phyloP scores from a whole-genome alignment of 352 stramenopile species.

The Globisporangium uncinulatum region DNA sequence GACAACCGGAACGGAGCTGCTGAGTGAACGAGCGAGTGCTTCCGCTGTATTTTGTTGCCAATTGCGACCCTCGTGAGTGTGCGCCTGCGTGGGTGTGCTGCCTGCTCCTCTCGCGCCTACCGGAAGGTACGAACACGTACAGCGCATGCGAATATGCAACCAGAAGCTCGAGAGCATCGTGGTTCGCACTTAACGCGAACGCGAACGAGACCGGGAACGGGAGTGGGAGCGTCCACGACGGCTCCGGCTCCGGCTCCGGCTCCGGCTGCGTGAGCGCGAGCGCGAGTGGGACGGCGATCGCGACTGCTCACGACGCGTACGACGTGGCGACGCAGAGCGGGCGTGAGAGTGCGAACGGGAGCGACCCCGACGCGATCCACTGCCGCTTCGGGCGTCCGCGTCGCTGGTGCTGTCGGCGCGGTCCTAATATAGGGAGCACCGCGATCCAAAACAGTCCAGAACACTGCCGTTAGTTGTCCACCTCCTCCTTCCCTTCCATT shows the following conservation, averaged over 20 bases:
- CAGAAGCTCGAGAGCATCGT: no score
- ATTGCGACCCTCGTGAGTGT: no score
- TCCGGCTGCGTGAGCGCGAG: constrained; percentile 23
- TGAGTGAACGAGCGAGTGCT: no score
- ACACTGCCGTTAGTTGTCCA: not conserved
- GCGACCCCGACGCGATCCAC: not conserved
- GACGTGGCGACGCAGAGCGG: constrained; percentile 5
- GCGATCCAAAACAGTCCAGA: no score
- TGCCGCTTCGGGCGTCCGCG: not conserved
- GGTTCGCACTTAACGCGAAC: not conserved
- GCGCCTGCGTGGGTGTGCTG: no score
- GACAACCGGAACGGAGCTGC: no score
- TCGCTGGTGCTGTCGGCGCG: constrained; percentile 2
- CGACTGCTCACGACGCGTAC: constrained; percentile 1
- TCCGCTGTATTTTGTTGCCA: no score
- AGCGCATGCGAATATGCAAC: no score
- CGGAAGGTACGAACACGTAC: no score
- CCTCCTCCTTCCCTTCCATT: not conserved
- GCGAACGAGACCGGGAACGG: constrained; percentile 14
- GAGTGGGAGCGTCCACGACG: constrained; percentile 21
- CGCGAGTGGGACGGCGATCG: constrained; percentile 28
- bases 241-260: constrained; percentile 22
- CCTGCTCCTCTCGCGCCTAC: no score
- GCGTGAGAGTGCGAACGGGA: constrained; percentile 11
- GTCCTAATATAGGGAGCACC: constrained; percentile 1